Evolutionary conservation across 768 basidiomycete genomes (phyloP), one percentile per base, ranked within the genome.

Genomic region (Podaxis sp.): DNA sequence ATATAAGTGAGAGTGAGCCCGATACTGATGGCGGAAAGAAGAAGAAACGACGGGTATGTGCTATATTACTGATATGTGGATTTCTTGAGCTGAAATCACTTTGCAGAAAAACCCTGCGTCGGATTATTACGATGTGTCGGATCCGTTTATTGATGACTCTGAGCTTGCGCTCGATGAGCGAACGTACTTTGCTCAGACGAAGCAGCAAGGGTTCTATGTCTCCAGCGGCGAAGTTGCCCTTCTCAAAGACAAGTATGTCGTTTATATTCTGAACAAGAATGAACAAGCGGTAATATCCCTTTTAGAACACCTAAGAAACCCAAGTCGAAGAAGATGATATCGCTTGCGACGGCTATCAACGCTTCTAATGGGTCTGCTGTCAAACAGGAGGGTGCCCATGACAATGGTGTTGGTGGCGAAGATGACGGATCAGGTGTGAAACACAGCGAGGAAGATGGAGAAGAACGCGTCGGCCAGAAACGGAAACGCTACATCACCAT

Each of bases 131-230:
- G 96, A 99, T 75, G 79, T 88, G 18, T 76, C 80, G 0, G 97
- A 99, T 74, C 90, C 93, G 0, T 98, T 98, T 76, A 97, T 99
- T 69, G 97, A 99, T 79, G 97, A 99, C 74, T 93, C 93, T 1
- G 96, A 98, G 69, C 78, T 96, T 59, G 88, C 85, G 25, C 76
- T 95, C 50, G 95, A 98, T 76, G 87, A 95, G 69, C 88, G 96
- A 4, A 94, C 90, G 1, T 93, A 83, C 74, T 91, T 95, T 67
- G 93, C 90, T 4, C 88, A 93, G 72, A 96, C 95, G 4, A 93
- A 90, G 72, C 93, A 95, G 67, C 87, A 90, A 61, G 93, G 93
- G 0, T 97, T 95, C 77, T 96, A 95, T 68, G 95, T 98, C 9
- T 91, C 89, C 5, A 83, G 83, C 35, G 95, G 95, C 1, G 89